Base-by-base conservation (phyloP, 768 basidiomycete species). In the Boletus rubropictus region DNA sequence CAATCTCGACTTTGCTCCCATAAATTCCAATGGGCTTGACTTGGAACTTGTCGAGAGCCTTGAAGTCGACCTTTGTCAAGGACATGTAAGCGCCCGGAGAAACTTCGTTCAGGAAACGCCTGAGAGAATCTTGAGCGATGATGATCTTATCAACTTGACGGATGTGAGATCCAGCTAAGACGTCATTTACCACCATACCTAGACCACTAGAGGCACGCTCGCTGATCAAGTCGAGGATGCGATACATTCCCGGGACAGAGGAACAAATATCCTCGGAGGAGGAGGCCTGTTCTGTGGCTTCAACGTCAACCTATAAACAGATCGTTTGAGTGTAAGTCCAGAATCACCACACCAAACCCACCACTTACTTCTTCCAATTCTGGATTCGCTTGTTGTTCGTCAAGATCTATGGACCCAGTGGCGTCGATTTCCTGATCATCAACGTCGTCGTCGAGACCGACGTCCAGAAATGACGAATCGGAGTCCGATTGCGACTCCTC, bases 61-160 rank as follows among this genome's bases (percentile, higher is more conserved):
- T 70, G 58, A 83, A 83, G 54, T 82, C 71, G 46, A 83, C 77
- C 49, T 75, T 76, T 5, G 79, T 80, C 33, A 79, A 60, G 3
- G 80, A 79, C 8, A 58, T 52, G 55, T 81, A 82, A 2, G 80
- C 72, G 0, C 76, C 72, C 0, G 81, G 78, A 21, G 58, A 69
- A 4, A 80, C 44, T 20, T 60, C 58, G 46, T 81, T 77, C 51
- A 79, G 68, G 41, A 82, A 72, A 1, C 58, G 48, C 46, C 65
- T 69, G 36, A 83, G 65, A 4, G 76, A 74, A 9, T 73, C 70
- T 55, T 81, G 78, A 5, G 68, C 66, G 28, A 83, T 82, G 56
- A 83, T 76, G 39, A 83, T 72, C 59, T 84, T 84, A 55, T 81
- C 80, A 17, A 81, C 81, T 80, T 50, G 15, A 44, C 3, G 17